These are phyloP conservation scores for Ilyonectria mors-panacis DNA, from an alignment of 2,329 filamentous ascomycete species.

Conservation along the genomic window DNA sequence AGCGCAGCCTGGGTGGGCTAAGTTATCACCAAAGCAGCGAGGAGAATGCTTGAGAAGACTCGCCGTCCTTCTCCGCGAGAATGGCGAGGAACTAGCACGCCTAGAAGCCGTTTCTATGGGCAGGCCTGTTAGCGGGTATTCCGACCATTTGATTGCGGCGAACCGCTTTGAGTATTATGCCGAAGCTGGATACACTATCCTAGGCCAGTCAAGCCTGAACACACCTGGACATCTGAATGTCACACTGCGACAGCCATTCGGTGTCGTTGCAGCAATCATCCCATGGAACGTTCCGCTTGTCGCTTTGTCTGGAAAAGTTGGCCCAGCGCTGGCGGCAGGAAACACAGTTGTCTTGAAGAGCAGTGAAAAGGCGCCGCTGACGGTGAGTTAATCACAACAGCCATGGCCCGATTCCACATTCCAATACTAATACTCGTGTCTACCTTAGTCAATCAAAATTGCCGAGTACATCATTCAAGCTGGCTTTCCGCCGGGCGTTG, in stretches of 20 bases:
- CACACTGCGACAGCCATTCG: background rate
- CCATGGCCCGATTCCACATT: too few species aligned
- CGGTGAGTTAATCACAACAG: too few species aligned
- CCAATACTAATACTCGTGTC: background rate
- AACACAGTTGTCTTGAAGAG: slow-evolving; percentile 68
- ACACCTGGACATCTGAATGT: background rate
- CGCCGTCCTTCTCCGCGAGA: background rate
- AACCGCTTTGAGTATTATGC: slow-evolving; percentile 3
- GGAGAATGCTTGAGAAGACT: background rate
- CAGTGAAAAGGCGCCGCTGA: slow-evolving; percentile 68
- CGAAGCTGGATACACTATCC: background rate
- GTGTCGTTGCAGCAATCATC: slow-evolving; percentile 15
- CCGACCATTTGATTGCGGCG: background rate
- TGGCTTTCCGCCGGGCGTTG: slow-evolving; percentile 1
- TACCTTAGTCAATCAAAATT: background rate
- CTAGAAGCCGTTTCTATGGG: slow-evolving; percentile 5
- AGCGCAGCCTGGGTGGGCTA: background rate
- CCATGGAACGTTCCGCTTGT: background rate
- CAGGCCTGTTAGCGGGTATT: background rate
- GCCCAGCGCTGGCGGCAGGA: slow-evolving; percentile 63
- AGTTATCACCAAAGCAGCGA: background rate
- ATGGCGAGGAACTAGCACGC: background rate
- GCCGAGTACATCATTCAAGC: background rate
- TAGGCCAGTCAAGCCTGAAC: background rate
- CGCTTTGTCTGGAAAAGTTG: slow-evolving; percentile 36